Conservation (phyloP, 139 green algal genomes). For the Chlorella sp. region DNA sequence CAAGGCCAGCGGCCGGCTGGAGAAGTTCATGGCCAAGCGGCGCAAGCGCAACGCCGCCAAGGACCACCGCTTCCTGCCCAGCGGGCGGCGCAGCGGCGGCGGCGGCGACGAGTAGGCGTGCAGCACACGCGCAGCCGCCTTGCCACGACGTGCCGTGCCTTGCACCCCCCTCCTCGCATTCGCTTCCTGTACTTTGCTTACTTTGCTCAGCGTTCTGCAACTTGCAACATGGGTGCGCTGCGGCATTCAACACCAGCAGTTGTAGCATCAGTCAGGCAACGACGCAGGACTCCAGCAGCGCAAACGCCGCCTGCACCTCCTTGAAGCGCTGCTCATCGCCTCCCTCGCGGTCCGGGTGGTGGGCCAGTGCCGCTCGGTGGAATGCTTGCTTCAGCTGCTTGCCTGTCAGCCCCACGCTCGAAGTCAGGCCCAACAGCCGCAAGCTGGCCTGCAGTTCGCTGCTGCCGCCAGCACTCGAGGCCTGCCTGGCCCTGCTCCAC, state of each 20-base stretch:
- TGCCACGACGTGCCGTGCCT: neutral
- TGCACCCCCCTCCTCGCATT: too few species aligned
- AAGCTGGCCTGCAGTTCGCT: neutral
- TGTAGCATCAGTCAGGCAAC: too few species aligned
- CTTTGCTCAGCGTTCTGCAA: too few species aligned
- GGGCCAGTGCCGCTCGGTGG: neutral
- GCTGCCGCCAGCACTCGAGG: too few species aligned
- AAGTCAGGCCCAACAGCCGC: neutral
- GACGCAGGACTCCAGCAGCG: too few species aligned
- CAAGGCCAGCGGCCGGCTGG: constrained; percentile 68
- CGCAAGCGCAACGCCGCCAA: constrained; percentile 86
- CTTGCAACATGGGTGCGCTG: too few species aligned
- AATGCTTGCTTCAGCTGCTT: constrained; percentile 3
- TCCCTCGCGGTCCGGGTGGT: constrained; percentile 17
- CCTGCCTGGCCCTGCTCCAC: too few species aligned
- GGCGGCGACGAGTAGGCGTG: neutral
- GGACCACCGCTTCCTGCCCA: constrained; percentile 80
- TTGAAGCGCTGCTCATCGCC: constrained; percentile 26
- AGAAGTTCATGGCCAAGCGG: constrained; percentile 88
- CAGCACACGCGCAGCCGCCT: neutral
- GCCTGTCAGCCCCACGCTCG: neutral
- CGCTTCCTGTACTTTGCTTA: too few species aligned
- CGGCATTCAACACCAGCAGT: too few species aligned
- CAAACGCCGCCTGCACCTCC: constrained; percentile 18
- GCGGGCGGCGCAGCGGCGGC: neutral